A percentile compares a stretch with the other conserved stretches of the same genome.
Evolutionary conservation across 192 early-diverging fungal species (phyloP).

Genomic region (Coemansia sp.): DNA sequence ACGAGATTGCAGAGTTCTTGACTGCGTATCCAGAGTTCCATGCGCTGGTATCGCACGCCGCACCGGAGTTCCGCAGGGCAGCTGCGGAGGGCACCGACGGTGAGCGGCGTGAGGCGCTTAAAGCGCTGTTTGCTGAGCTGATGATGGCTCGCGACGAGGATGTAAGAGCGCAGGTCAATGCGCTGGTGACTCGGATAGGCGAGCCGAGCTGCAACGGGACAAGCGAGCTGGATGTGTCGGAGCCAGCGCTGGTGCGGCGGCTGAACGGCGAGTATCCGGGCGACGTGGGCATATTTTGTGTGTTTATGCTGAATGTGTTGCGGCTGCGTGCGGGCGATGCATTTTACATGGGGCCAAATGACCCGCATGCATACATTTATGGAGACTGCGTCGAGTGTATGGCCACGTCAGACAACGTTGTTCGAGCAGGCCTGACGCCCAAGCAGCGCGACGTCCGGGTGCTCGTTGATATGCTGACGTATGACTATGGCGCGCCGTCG

Average conservation of each 20-base stretch:
- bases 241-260: slow-evolving; percentile 68
- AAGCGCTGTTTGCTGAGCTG: slow-evolving; percentile 59
- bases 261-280: slow-evolving; percentile 83
- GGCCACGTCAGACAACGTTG: slow-evolving; percentile 97
- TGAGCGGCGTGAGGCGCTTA: slow-evolving; percentile 52
- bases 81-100: slow-evolving; percentile 5
- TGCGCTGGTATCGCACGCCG: slow-evolving; percentile 60
- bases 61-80: slow-evolving; percentile 37
- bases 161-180: slow-evolving; percentile 58
- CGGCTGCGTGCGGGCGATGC: slow-evolving; percentile 78
- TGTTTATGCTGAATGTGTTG: slow-evolving; percentile 89
- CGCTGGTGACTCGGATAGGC: slow-evolving; percentile 58
- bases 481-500: slow-evolving; percentile 75
- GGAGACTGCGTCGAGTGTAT: slow-evolving; percentile 99
- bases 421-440: slow-evolving; percentile 94
- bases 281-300: slow-evolving; percentile 87
- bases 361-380: slow-evolving; percentile 94
- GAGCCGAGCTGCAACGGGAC: slow-evolving; percentile 2
- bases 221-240: not conserved
- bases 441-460: slow-evolving; percentile 88
- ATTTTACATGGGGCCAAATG: slow-evolving; percentile 94
- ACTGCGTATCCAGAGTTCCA: slow-evolving; percentile 77
- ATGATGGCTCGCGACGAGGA: slow-evolving; percentile 56
- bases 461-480: slow-evolving; percentile 90
- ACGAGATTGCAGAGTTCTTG: slow-evolving; percentile 70